Evolutionary conservation across 805 yeast species (phyloP), one percentile per base, ranked within the genome.

Genomic region (Yarrowia bubula): DNA sequence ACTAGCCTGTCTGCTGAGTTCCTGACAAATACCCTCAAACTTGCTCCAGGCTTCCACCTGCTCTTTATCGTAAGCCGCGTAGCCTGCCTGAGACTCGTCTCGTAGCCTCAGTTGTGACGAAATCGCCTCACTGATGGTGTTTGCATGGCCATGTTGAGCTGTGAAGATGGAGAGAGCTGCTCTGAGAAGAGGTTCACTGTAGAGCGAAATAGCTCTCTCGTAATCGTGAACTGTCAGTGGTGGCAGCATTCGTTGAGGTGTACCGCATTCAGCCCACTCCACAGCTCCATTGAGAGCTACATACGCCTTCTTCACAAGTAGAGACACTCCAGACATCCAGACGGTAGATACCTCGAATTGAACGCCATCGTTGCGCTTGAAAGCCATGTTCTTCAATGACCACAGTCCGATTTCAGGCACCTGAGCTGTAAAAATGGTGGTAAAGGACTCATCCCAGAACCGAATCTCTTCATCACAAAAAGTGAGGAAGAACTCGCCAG

Each of bases 381-480:
- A 18, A 1, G 51, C 33, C 50, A 58, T 43, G 64, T 58, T 28
- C 50, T 44, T 58, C 7, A 58, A 42, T 11, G 51, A 33, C 64
- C 64, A 58, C 17, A 43, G 64, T 0, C 43, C 51, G 28, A 18
- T 28, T n/a, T 35, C 50, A 2, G 64, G 51, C 6, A 44, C 14
- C 13, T 8, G 10, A n/a, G 22, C 4, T 4, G 33, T 10, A 11
- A n/a, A 33, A 15, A 58, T n/a, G 18, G 3, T 2, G 13, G 10
- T 14, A 68, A 83, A 79, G 81, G 86, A 82, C 14, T 87, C 86
- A 62, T 81, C 78, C 43, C 72, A 71, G 39, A 78, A 80, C 51
- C 83, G 73, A 72, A 79, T 89, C 65, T 87, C 32, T 7, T 37
- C 51, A 5, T 18, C 43, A 18, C 42, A 43, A 15, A 18, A 43